phyloP scores from a whole-genome alignment of 2,329 filamentous ascomycete genomes.

The Cladosporium sp. region DNA sequence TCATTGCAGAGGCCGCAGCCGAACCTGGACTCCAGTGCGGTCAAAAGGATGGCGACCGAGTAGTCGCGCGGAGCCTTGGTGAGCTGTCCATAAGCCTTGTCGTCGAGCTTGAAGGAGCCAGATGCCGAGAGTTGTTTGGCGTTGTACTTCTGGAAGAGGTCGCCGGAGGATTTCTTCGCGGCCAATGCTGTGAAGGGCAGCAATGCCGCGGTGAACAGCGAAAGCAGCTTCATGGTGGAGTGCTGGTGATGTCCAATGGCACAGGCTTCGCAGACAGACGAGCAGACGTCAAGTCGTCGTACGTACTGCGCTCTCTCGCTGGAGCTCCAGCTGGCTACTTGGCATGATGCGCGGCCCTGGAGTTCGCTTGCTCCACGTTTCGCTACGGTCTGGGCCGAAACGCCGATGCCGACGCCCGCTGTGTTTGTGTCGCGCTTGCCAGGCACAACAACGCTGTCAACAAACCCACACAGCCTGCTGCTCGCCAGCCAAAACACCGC shows the following conservation, averaged over 20 bases:
- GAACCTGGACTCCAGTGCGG: constrained; percentile 77
- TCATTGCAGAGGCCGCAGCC: constrained; percentile 83
- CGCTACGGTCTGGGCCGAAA: neutral
- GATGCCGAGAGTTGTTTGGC: constrained; percentile 58
- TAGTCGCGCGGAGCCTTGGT: constrained; percentile 79
- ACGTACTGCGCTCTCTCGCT: neutral
- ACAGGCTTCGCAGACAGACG: neutral
- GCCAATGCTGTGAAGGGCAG: constrained; percentile 58
- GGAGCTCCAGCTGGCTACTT: constrained; percentile 7
- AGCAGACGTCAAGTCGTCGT: neutral
- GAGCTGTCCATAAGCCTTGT: constrained; percentile 69
- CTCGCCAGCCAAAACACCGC: neutral
- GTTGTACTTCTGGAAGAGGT: constrained; percentile 70
- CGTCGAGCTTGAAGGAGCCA: constrained; percentile 66
- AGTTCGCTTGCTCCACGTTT: neutral
- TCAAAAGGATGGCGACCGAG: constrained; percentile 75
- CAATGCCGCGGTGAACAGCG: constrained; percentile 56
- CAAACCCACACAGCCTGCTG: neutral
- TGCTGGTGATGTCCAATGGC: constrained; percentile 7
- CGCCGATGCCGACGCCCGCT: neutral
- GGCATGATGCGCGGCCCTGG: neutral
- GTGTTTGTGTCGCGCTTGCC: constrained; percentile 2
- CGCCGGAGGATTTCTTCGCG: constrained; percentile 57
- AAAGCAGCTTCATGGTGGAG: constrained; percentile 61
- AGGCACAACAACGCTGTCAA: neutral